phyloP scores from a whole-genome alignment of 2,329 filamentous ascomycete genomes.

The Diplocarpon mali region DNA sequence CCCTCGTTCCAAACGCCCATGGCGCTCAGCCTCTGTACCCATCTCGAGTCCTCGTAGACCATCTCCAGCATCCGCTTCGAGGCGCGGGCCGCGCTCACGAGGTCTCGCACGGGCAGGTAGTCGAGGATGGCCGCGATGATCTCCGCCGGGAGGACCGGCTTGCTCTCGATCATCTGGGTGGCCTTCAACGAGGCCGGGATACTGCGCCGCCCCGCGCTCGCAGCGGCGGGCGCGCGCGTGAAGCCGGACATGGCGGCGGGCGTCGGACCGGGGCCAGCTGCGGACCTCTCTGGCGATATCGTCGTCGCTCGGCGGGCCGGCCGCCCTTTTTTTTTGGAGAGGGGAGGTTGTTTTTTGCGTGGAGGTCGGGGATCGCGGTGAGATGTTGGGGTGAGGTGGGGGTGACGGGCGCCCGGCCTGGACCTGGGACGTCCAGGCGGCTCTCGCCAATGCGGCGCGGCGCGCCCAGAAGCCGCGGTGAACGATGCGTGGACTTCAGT shows the following conservation, averaged over 20 bases:
- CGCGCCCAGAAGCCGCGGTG: too few species aligned
- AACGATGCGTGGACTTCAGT: too few species aligned
- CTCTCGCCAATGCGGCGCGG: too few species aligned
- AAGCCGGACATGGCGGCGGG: constrained; percentile 33
- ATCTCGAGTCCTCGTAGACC: constrained; percentile 96
- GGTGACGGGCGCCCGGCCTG: too few species aligned
- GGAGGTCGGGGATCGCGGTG: too few species aligned
- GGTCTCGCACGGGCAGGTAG: constrained; percentile 74
- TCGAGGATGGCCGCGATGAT: constrained; percentile 82
- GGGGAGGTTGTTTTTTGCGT: too few species aligned
- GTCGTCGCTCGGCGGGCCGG: too few species aligned
- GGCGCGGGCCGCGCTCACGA: constrained; percentile 73
- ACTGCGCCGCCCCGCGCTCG: constrained; percentile 31
- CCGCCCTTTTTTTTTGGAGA: too few species aligned
- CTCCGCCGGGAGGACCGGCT: constrained; percentile 76
- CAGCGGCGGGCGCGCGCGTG: constrained; percentile 26
- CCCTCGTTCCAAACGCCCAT: constrained; percentile 90
- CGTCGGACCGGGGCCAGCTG: too few species aligned
- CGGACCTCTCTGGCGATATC: not conserved
- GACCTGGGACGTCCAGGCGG: too few species aligned
- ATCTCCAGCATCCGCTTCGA: constrained; percentile 88
- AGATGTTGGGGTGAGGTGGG: too few species aligned
- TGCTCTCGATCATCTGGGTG: constrained; percentile 68
- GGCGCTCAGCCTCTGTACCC: constrained; percentile 73
- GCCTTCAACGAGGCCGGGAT: constrained; percentile 70